Evolutionary conservation across 108 stramenopile species (phyloP).

Genomic region (Cylindrotheca fusiformis): DNA sequence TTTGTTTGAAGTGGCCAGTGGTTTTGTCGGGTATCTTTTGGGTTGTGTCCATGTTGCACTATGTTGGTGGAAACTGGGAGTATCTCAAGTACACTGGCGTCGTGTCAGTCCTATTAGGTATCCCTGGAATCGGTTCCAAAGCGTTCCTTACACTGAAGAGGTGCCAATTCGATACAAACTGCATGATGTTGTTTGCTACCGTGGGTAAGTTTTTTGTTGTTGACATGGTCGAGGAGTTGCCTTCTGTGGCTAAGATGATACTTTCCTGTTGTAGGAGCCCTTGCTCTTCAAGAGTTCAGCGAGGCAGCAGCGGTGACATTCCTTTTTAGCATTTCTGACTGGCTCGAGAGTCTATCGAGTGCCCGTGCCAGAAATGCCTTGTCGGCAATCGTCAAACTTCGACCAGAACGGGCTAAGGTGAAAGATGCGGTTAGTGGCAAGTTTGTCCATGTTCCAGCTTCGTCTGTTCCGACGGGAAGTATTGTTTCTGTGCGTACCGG

Average conservation of each 20-base stretch:
- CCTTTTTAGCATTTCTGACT: conserved; percentile 81
- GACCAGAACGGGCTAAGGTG: conserved; percentile 84
- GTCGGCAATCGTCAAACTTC: conserved; percentile 57
- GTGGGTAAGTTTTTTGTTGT: too few species aligned
- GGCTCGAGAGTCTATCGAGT: conserved; percentile 71
- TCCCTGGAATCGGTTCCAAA: conserved; percentile 72
- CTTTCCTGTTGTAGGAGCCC: too few species aligned
- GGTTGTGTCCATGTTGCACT: neutral
- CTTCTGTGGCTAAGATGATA: too few species aligned
- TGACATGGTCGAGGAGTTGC: too few species aligned
- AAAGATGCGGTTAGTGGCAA: conserved; percentile 45
- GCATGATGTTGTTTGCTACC: conserved; percentile 88
- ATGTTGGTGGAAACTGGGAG: conserved; percentile 25
- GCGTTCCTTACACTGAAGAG: conserved; percentile 67
- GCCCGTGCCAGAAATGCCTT: conserved; percentile 71
- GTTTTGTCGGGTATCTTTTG: neutral
- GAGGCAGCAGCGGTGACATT: conserved; percentile 88
- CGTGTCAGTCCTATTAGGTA: conserved; percentile 67
- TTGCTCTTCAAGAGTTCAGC: conserved; percentile 71
- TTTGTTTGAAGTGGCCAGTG: conserved; percentile 19
- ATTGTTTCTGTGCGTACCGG: conserved; percentile 86
- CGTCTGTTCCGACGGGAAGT: conserved; percentile 67
- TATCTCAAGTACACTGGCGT: conserved; percentile 71
- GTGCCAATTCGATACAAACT: conserved; percentile 78
- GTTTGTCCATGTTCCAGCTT: conserved; percentile 66